Base-by-base conservation (phyloP, 73 alveolate species). In the Uronychia setigera region DNA sequence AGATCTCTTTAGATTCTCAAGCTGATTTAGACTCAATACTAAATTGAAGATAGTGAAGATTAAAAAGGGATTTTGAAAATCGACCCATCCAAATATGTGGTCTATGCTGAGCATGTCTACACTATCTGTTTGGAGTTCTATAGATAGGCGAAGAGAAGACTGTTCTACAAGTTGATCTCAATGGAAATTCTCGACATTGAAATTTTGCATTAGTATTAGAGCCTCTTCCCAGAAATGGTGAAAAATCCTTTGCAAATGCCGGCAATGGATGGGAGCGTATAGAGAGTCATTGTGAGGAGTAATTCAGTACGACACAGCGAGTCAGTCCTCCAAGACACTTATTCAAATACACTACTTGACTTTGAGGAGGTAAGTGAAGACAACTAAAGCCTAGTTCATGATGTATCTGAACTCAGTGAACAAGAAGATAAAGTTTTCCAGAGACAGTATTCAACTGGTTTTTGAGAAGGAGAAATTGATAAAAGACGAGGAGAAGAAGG, bases 401-500 rank as follows among this genome's bases (percentile, higher is more conserved):
- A 46, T 46, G 67, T 46, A 46, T 19, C 5, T 76, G 25, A 76
- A 76, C 59, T 26, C 28, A 76, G 58, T 86, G 46, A 59, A 33
- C 30, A 79, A 79, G 59, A 46, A 86, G 76, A 59, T 29, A 13
- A 76, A 78, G 46, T 86, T 79, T 60, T 34, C 83, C 1, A 78
- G 79, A 59, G 92, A 86, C 74, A 77, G 87, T 33, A 29, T 86
- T 28, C 58, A 32, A n/a, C 74, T 80, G 28, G 31, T 86, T 75
- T 86, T 86, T 59, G 92, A 86, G 31, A 79, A 74, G 67, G 84
- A 80, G 5, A 14, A 80, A 32, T 29, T 46, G 30, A 19, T 33
- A 26, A 86, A 86, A 57, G 87, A 80, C 29, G 87, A 79, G 19
- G 92, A 85, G 58, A 86, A 79, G 35, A 82, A 82, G 27, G 77